A percentile compares a stretch with the other conserved stretches of the same genome.
These are phyloP conservation scores for Allantophomopsis cytisporea DNA, from an alignment of 2,329 filamentous ascomycete genomes.

Conservation along the genomic window DNA sequence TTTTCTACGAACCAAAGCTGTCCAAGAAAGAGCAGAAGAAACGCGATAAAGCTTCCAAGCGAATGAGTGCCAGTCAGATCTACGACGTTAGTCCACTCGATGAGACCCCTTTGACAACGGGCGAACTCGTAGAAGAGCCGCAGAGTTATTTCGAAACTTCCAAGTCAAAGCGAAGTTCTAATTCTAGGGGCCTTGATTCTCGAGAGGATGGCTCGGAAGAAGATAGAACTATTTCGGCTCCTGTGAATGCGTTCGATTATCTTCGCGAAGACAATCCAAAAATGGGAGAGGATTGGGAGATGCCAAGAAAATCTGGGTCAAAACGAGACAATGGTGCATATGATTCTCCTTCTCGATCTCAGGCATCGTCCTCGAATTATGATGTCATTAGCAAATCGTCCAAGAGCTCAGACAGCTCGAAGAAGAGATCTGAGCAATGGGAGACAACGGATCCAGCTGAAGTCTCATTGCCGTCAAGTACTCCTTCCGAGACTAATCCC, in stretches of 20 bases:
- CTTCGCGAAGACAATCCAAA: constrained; percentile 10
- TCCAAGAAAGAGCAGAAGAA: constrained; percentile 27
- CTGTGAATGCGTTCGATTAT: constrained; percentile 18
- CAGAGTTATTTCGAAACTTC: constrained; percentile 13
- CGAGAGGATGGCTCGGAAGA: constrained; percentile 9
- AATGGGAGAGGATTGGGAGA: constrained; percentile 22
- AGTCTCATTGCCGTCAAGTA: constrained; percentile 14
- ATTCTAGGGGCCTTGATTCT: constrained; percentile 16
- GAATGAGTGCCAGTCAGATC: neutral
- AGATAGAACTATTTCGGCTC: constrained; percentile 9
- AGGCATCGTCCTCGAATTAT: constrained; percentile 3
- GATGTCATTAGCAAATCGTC: neutral
- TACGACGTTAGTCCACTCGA: constrained; percentile 8
- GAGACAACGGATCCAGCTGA: constrained; percentile 15
- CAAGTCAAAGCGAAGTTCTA: constrained; percentile 19
- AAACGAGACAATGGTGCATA: constrained; percentile 17
- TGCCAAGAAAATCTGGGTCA: constrained; percentile 21
- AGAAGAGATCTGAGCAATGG: constrained; percentile 7
- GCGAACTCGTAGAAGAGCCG: constrained; percentile 10
- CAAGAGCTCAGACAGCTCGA: neutral
- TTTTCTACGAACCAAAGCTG: constrained; percentile 9
- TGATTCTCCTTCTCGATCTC: constrained; percentile 10
- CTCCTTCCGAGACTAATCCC: constrained; percentile 12
- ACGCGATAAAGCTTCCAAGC: constrained; percentile 25
- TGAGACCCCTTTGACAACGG: constrained; percentile 4